phyloP scores from a whole-genome alignment of 2,329 filamentous ascomycete genomes.

The Spiromastix sp. region DNA sequence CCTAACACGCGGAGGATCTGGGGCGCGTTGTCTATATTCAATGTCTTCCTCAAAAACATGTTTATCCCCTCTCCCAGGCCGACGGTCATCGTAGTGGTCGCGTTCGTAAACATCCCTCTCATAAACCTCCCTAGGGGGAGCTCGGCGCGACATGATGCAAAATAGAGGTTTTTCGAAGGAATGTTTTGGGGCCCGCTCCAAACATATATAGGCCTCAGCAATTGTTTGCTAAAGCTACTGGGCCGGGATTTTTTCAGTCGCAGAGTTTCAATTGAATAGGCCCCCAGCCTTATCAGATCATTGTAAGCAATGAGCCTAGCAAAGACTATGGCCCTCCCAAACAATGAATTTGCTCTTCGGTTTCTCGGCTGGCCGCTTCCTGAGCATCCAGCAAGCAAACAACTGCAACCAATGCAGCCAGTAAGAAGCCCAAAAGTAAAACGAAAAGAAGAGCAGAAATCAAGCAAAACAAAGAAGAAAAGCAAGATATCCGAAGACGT shows the following conservation, averaged over 20 bases:
- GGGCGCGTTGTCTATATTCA: constrained; percentile 13
- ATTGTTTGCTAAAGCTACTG: too few relatives aligned
- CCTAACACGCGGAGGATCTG: constrained; percentile 31
- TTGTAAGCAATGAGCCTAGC: too few relatives aligned
- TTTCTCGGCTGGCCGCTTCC: too few relatives aligned
- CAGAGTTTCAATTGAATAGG: neutral
- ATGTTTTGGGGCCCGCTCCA: too few relatives aligned
- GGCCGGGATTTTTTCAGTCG: too few relatives aligned
- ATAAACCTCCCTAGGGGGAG: constrained; percentile 16
- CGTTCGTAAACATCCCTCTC: constrained; percentile 22
- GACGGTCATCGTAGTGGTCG: constrained; percentile 11
- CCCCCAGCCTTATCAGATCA: too few relatives aligned
- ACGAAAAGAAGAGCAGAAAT: neutral
- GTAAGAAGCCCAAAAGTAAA: neutral
- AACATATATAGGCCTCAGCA: too few relatives aligned
- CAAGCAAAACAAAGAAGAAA: neutral
- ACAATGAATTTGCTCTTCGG: too few relatives aligned
- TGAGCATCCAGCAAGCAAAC: too few relatives aligned
- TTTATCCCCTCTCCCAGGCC: constrained; percentile 12
- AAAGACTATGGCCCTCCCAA: too few relatives aligned
- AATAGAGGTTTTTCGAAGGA: neutral
- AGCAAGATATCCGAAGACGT: neutral
- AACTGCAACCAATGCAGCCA: neutral
- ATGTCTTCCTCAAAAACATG: constrained; percentile 20
- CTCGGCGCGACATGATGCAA: constrained; percentile 1